Conservation (phyloP, 495 filamentous ascomycete genomes). For the Penicillium pancosmium region DNA sequence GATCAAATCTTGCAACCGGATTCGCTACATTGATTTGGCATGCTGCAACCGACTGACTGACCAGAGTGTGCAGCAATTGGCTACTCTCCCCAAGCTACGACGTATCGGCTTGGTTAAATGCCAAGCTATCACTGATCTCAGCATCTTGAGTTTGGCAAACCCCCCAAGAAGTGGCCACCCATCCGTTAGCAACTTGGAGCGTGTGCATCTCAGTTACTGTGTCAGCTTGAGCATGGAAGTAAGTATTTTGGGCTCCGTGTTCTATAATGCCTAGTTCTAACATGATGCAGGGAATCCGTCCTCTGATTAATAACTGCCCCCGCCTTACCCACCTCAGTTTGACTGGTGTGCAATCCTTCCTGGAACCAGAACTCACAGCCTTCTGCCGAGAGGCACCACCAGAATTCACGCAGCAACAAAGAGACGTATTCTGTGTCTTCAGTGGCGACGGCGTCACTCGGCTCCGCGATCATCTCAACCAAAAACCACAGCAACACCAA, state of each 20-base stretch:
- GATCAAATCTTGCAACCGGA: conserved; percentile 85
- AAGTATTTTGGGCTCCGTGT: conserved; percentile 34
- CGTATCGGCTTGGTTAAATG: conserved; percentile 97
- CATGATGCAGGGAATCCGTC: conserved; percentile 76
- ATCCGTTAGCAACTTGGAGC: conserved; percentile 69
- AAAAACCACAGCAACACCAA: conserved; percentile 26
- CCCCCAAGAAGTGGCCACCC: conserved; percentile 52
- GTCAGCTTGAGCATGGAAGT: conserved; percentile 77
- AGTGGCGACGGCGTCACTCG: conserved; percentile 80
- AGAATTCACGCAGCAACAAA: conserved; percentile 95
- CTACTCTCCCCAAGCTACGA: conserved; percentile 86
- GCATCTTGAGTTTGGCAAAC: conserved; percentile 80
- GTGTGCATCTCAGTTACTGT: conserved; percentile 98
- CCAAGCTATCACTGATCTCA: conserved; percentile 80
- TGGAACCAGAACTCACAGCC: conserved; percentile 72
- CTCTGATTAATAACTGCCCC: conserved; percentile 86
- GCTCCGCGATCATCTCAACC: conserved; percentile 78
- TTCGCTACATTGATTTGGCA: conserved; percentile 95
- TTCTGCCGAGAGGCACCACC: conserved; percentile 86
- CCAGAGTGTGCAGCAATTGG: conserved; percentile 78
- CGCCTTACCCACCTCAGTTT: conserved; percentile 93
- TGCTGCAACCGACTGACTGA: conserved; percentile 94
- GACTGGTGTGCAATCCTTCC: conserved; percentile 85
- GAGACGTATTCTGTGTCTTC: conserved; percentile 96
- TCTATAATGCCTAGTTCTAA: conserved; percentile 18